Evolutionary conservation across 2,329 filamentous ascomycete species (phyloP), one percentile per base, ranked within the genome.

Genomic region (Colletotrichum sublineola): DNA sequence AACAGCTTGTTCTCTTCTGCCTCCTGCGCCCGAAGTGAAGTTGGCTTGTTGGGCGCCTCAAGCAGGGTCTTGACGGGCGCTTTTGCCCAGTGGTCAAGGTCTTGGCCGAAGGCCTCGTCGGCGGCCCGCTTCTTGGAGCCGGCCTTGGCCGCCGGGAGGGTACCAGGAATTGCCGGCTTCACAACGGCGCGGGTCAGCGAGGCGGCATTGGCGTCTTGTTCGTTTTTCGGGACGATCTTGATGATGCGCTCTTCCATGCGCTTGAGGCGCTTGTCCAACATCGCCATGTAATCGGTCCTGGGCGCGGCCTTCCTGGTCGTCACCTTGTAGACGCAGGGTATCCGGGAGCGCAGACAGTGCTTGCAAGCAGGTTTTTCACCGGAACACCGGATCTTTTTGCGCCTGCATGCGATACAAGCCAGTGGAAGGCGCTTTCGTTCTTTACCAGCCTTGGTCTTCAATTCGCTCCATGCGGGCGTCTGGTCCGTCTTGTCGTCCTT

Each of bases 201-300:
- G 11, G 88, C 85, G 71, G 92, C 80, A 12, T 82, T 86, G 36
- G 90, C 85, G 53, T 93, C 91, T 74, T 94, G 88, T 75, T 97
- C 95, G 53, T 94, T 89, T 79, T 96, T 97, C 0, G 96, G 96
- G 38, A 98, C 93, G 71, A 96, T 92, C 81, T 97, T 97, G 83
- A 98, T 97, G 74, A 98, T 96, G 68, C 96, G 92, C 78, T 98
- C 96, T 82, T 99, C 96, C 96, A 98, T 98, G 69, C 96, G 89
- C 85, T 97, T 98, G 76, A 98, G 82, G 65, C 96, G 90, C 83
- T 97, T 98, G 83, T 98, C 96, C 77, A 98, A 85, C 95, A 98
- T 98, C 53, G 95, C 95, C 96, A 98, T 98, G 82, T 98, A 98
- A 82, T 98, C 96, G 24, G 96, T 98, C 64, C 96, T 89, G 3